These are phyloP conservation scores for Agaricus sinodeliciosus DNA, from an alignment of 768 basidiomycete genomes.

Conservation along the genomic window DNA sequence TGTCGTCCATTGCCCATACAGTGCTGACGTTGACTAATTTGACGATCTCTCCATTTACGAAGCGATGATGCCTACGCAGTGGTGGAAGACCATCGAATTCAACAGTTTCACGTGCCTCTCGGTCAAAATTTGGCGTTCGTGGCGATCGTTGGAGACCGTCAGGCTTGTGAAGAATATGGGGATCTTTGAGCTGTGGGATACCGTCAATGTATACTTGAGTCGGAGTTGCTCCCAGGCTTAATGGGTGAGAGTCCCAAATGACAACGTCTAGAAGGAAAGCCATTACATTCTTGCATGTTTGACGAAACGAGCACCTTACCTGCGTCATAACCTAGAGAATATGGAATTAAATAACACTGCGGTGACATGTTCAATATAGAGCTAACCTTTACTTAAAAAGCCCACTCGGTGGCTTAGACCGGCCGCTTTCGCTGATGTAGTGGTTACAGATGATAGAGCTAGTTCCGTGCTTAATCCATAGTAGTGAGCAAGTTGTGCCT, in stretches of 20 bases:
- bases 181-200: conserved; percentile 48
- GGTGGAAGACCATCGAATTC: conserved; percentile 67
- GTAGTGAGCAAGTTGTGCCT: conserved; percentile 65
- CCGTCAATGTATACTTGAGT: conserved; percentile 82
- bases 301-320: conserved; percentile 14
- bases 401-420: conserved; percentile 70
- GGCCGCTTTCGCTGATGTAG: conserved; percentile 53
- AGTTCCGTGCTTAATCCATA: conserved; percentile 53
- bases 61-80: conserved; percentile 24
- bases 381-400: conserved; percentile 43
- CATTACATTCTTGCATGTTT: neutral
- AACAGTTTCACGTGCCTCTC: conserved; percentile 52
- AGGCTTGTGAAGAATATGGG: conserved; percentile 37
- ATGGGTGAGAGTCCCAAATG: conserved; percentile 72
- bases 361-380: neutral
- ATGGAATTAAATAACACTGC: neutral
- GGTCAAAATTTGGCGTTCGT: conserved; percentile 47
- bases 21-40: conserved; percentile 50
- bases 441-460: conserved; percentile 58
- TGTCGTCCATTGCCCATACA: conserved; percentile 22
- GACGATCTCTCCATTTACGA: conserved; percentile 25
- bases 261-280: conserved; percentile 33
- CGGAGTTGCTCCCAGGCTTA: conserved; percentile 74
- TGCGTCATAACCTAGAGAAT: conserved; percentile 58
- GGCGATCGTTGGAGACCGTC: conserved; percentile 44